Percentiles rank a stretch among this genome's conserved stretches.
Evolutionary conservation across 768 basidiomycete genomes (phyloP).

Genomic region (Pisolithus microcarpus): DNA sequence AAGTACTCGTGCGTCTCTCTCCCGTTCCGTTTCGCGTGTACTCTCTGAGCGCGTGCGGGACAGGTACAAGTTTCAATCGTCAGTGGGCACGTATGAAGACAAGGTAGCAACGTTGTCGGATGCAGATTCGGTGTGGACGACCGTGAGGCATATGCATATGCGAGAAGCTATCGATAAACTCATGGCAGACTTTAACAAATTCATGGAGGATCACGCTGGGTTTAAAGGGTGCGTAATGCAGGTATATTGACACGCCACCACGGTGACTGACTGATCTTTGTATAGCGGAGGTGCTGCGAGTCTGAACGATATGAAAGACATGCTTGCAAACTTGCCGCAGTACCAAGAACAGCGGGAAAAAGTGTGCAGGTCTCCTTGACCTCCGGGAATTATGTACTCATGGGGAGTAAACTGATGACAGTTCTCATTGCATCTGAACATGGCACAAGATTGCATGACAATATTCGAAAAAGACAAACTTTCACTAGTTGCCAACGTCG

Average conservation of each 20-base stretch:
- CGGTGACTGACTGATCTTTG: slow-evolving; percentile 5
- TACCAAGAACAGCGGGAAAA: slow-evolving; percentile 94
- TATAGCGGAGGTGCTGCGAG: slow-evolving; percentile 72
- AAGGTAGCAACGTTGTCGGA: slow-evolving; percentile 85
- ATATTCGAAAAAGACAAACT: slow-evolving; percentile 87
- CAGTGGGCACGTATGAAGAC: slow-evolving; percentile 78
- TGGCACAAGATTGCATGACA: slow-evolving; percentile 97
- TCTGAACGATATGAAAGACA: slow-evolving; percentile 98
- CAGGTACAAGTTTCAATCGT: slow-evolving; percentile 93
- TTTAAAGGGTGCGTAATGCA: slow-evolving; percentile 70
- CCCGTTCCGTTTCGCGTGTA: slow-evolving; percentile 1
- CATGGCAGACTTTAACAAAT: slow-evolving; percentile 93
- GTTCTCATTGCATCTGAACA: slow-evolving; percentile 94
- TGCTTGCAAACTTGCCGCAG: slow-evolving; percentile 91
- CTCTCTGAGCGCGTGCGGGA: background rate
- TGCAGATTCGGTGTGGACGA: slow-evolving; percentile 83
- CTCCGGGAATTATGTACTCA: background rate
- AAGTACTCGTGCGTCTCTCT: slow-evolving; percentile 71
- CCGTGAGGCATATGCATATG: slow-evolving; percentile 97
- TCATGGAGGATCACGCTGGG: slow-evolving; percentile 89
- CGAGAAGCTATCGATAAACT: slow-evolving; percentile 96
- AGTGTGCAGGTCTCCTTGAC: slow-evolving; percentile 34
- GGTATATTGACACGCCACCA: slow-evolving; percentile 1
- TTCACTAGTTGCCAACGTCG: slow-evolving; percentile 75
- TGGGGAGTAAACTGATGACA: slow-evolving; percentile 25